phyloP scores from a whole-genome alignment of 2,329 filamentous ascomycete species.

The Venturia effusa region DNA sequence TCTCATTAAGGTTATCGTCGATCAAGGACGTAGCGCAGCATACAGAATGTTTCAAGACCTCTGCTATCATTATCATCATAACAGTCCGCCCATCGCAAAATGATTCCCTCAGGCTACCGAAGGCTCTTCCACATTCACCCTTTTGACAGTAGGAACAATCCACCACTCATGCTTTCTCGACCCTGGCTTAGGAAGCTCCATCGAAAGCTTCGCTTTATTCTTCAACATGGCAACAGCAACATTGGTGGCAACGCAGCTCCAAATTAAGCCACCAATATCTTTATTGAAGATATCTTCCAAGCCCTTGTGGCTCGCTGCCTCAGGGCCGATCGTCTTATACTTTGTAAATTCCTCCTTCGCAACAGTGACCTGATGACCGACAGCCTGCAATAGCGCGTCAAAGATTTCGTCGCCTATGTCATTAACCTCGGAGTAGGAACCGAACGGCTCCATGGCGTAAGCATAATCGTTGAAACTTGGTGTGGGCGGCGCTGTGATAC shows the following conservation, averaged over 20 bases:
- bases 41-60: not conserved
- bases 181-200: constrained; percentile 26
- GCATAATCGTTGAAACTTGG: constrained; percentile 54
- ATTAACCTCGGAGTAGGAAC: constrained; percentile 15
- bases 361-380: constrained; percentile 21
- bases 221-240: constrained; percentile 18
- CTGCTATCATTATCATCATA: not conserved
- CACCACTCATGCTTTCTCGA: constrained; percentile 35
- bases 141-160: constrained; percentile 31
- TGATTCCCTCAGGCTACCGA: too few species aligned
- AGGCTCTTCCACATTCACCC: not conserved
- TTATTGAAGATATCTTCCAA: constrained; percentile 28
- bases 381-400: not conserved
- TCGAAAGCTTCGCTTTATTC: constrained; percentile 20
- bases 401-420: not conserved
- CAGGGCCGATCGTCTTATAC: constrained; percentile 26
- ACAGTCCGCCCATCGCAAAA: too few species aligned
- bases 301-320: constrained; percentile 23
- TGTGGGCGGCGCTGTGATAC: constrained; percentile 53
- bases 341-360: constrained; percentile 25
- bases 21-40: not conserved
- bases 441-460: constrained; percentile 22
- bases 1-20: not conserved
- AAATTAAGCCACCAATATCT: constrained; percentile 13
- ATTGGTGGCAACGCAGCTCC: constrained; percentile 21